Evolutionary conservation across 495 filamentous ascomycete genomes (phyloP).

Genomic region (Podospora pseudoanserina): DNA sequence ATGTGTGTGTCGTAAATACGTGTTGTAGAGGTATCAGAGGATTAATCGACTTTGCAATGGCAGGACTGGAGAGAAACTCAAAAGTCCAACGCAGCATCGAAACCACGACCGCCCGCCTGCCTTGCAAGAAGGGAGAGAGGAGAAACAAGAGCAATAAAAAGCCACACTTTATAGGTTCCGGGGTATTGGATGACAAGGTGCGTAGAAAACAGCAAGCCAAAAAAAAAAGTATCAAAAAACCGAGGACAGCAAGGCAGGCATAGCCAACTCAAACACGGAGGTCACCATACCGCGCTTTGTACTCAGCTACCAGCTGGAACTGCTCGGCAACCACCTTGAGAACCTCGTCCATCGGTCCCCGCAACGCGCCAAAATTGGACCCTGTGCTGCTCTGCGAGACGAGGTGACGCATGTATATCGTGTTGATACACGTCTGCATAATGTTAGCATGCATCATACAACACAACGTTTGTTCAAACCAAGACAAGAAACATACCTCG

Average conservation of each 20-base stretch:
- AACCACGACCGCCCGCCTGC: not conserved
- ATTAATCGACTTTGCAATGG: not conserved
- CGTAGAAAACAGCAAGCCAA: not conserved
- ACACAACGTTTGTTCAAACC: not conserved
- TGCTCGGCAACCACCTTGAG: constrained; percentile 1
- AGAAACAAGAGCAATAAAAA: not conserved
- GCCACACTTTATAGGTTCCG: not conserved
- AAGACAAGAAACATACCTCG: constrained; percentile 61
- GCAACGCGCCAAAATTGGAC: not conserved
- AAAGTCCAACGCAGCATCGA: not conserved
- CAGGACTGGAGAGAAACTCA: not conserved
- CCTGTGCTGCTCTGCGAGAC: not conserved
- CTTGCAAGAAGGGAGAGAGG: not conserved
- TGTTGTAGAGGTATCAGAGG: not conserved
- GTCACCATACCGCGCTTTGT: constrained; percentile 6
- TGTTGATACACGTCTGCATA: constrained; percentile 49
- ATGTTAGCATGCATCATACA: not conserved
- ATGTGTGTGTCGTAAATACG: not conserved
- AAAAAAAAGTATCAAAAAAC: not conserved
- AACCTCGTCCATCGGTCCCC: not conserved
- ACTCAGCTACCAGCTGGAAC: constrained; percentile 2
- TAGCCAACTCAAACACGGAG: not conserved
- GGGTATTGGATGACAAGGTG: not conserved
- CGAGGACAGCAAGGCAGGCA: not conserved
- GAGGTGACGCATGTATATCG: not conserved